phyloP scores from a whole-genome alignment of 176 grass and related monocot species.

The Avena insularis region DNA sequence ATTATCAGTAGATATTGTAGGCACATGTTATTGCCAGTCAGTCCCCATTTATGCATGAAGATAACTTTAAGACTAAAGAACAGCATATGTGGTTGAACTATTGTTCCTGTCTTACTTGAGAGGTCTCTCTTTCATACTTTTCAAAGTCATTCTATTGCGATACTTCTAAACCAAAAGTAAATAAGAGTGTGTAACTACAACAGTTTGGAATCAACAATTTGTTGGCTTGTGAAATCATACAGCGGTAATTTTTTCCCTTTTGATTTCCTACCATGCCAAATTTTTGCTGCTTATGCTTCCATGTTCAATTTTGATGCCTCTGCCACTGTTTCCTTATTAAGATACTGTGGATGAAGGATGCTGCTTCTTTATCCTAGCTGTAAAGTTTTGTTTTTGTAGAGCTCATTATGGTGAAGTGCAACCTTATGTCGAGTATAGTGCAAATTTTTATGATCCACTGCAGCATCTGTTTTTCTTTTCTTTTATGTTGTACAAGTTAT shows the following conservation, averaged over 20 bases:
- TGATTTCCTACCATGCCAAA: background rate
- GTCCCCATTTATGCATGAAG: background rate
- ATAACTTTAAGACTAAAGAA: background rate
- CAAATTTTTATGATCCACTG: too few relatives aligned
- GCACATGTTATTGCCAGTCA: background rate
- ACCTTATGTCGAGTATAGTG: background rate
- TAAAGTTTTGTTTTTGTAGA: background rate
- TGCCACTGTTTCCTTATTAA: background rate
- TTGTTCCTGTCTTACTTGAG: background rate
- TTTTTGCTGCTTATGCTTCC: background rate
- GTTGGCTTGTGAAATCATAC: background rate
- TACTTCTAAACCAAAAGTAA: background rate
- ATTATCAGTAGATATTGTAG: background rate
- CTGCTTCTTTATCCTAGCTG: background rate
- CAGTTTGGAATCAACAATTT: background rate
- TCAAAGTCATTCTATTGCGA: too few relatives aligned
- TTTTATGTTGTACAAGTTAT: background rate
- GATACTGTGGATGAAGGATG: too few relatives aligned
- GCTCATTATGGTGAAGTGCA: background rate
- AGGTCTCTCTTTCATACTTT: background rate
- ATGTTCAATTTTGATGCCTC: background rate
- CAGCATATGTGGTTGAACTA: background rate
- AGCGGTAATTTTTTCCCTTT: background rate
- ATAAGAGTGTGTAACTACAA: background rate
- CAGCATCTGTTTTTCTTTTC: background rate